Percentiles rank a stretch among this genome's conserved stretches.
Evolutionary conservation across 108 stramenopile genomes (phyloP).

Genomic region (Ochromonas danica): DNA sequence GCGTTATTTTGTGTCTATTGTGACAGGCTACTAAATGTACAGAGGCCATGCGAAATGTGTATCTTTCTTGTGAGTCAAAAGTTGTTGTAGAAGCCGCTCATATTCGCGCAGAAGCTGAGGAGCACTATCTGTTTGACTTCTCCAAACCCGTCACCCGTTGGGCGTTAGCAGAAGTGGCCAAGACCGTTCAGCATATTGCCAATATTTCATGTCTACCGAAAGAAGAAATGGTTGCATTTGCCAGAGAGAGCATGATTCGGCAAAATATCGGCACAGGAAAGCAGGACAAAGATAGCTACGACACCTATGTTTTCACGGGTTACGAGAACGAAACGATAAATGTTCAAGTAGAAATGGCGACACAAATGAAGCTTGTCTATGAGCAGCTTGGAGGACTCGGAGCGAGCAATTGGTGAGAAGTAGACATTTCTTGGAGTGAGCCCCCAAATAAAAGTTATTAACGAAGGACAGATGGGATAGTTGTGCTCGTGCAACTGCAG

Average conservation of each 20-base stretch:
- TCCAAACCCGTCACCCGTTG: not conserved
- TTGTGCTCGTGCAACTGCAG: no score
- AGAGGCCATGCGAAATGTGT: no score
- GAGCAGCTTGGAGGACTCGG: not conserved
- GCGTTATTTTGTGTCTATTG: no score
- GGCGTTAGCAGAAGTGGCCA: not conserved
- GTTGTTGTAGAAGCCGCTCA: no score
- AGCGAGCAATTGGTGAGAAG: not conserved
- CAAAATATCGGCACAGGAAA: not conserved
- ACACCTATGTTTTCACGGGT: not conserved
- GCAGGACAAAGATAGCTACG: not conserved
- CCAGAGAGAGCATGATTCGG: not conserved
- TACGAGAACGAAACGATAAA: not conserved
- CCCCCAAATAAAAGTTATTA: no score
- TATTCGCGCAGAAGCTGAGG: not conserved
- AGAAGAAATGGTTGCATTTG: not conserved
- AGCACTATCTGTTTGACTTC: not conserved
- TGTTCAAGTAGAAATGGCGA: not conserved
- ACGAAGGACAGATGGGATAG: no score
- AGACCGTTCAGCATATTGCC: constrained; percentile 1
- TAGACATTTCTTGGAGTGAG: no score
- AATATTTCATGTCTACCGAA: not conserved
- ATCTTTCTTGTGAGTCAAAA: no score
- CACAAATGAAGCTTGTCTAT: not conserved
- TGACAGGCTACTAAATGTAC: no score